Evolutionary conservation across 345 rosid genomes (phyloP), one percentile per base, ranked within the genome.

Genomic region (Camelina neglecta): DNA sequence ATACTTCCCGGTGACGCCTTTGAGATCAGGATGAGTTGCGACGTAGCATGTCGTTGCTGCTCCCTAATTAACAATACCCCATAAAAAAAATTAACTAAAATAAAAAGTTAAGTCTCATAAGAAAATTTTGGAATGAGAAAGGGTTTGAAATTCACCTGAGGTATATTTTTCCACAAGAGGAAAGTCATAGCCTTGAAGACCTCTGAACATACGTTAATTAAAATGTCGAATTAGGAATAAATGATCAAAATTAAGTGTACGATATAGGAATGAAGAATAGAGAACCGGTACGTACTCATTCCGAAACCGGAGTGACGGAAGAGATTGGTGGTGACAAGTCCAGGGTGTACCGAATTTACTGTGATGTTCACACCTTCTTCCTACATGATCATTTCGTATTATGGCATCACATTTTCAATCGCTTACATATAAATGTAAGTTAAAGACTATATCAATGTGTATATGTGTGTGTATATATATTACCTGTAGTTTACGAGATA

Each of bases 41-140:
- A 80, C 93, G 69, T 90, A 90, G 84, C 97, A 94, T 26, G 93
- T 86, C 24, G 99, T 92, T 26, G 96, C 96, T 42, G 99, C 99
- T 59, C 99, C 98, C 96, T 94, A 23, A n/a, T 6, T 35, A 7
- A 35, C 15, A 54, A 71, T 29, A 85, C 86, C 65, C 91, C 91
- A 84, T 85, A 31, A 7, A 84, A 86, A 31, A 7, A 49, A 4
- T 71, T 20, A 35, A 6, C 6, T 24, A 7, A 24, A 4, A 29
- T 35, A 21, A 21, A 29, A 42, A 4, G 0, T 44, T 6, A 15
- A 5, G 11, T 11, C 48, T 60, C 16, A 12, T 21, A 20, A 60
- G 65, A 42, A 44, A 44, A 13, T 4, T 20, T 42, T 13, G 8
- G 4, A 35, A 21, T 18, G 36, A 39, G 62, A 16, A 24, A 11